phyloP scores from a whole-genome alignment of 495 filamentous ascomycete genomes.

The Penicillium angulare region DNA sequence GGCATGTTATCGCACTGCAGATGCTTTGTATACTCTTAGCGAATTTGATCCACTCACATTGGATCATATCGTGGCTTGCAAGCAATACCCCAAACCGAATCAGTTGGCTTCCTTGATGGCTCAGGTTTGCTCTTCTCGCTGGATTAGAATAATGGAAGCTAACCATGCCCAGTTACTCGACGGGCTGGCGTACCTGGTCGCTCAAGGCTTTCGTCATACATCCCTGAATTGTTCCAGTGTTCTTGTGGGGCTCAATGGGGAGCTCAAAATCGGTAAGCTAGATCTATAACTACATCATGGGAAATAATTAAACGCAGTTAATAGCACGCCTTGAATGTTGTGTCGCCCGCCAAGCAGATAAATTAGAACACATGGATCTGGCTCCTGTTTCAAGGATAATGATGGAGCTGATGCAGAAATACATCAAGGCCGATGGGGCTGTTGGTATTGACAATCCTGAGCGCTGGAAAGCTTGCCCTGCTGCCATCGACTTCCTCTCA shows the following conservation, averaged over 20 bases:
- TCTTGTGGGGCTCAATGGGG: slow-evolving; percentile 9
- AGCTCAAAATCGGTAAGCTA: slow-evolving; percentile 19
- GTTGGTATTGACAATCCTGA: slow-evolving; percentile 33
- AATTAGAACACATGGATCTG: slow-evolving; percentile 5
- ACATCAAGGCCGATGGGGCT: slow-evolving; percentile 31
- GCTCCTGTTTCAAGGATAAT: slow-evolving; percentile 12
- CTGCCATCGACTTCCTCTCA: slow-evolving; percentile 25
- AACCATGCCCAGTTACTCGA: slow-evolving; percentile 12
- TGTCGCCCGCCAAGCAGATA: not conserved
- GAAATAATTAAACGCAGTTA: not conserved
- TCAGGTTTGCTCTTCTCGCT: slow-evolving; percentile 9
- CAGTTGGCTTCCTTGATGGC: slow-evolving; percentile 19
- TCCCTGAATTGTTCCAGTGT: slow-evolving; percentile 14
- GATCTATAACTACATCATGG: not conserved
- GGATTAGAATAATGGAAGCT: not conserved
- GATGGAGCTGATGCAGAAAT: slow-evolving; percentile 41
- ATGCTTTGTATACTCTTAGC: slow-evolving; percentile 10
- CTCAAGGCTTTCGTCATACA: slow-evolving; percentile 7
- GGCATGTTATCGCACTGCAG: slow-evolving; percentile 7
- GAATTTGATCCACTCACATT: slow-evolving; percentile 16
- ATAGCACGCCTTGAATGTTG: slow-evolving; percentile 10
- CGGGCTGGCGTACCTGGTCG: slow-evolving; percentile 10
- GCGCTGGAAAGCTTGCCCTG: slow-evolving; percentile 12
- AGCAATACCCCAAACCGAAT: slow-evolving; percentile 12
- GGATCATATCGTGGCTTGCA: slow-evolving; percentile 16